phyloP scores from a whole-genome alignment of 768 basidiomycete genomes.

The Russula sp. region DNA sequence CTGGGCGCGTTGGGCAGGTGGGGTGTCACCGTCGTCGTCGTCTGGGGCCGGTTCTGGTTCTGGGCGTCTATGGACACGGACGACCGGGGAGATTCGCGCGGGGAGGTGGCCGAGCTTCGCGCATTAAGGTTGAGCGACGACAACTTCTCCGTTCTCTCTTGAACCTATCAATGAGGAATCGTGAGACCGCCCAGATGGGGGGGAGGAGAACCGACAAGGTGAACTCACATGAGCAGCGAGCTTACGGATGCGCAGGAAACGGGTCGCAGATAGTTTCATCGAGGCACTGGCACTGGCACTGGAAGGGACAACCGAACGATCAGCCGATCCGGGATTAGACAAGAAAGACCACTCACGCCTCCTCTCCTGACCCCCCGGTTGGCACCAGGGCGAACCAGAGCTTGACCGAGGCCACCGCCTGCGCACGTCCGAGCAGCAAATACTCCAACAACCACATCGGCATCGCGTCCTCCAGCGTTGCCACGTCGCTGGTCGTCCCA shows the following conservation, averaged over 20 bases:
- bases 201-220: background rate
- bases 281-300: conserved; percentile 44
- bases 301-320: background rate
- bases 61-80: conserved; percentile 37
- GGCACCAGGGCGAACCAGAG: conserved; percentile 82
- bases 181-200: background rate
- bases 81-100: conserved; percentile 28
- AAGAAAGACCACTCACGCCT: conserved; percentile 50
- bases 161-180: conserved; percentile 46
- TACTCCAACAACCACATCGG: conserved; percentile 90
- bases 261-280: conserved; percentile 83
- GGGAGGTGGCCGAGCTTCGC: conserved; percentile 27
- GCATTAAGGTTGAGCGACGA: conserved; percentile 19
- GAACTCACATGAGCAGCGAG: conserved; percentile 67
- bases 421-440: conserved; percentile 60
- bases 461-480: conserved; percentile 64
- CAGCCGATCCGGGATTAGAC: background rate
- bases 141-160: conserved; percentile 74
- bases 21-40: conserved; percentile 10
- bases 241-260: conserved; percentile 81
- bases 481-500: conserved; percentile 39
- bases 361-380: conserved; percentile 48
- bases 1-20: conserved; percentile 14
- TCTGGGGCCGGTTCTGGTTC: conserved; percentile 14
- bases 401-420: conserved; percentile 55